Base-by-base conservation (phyloP, 176 grass and related monocot species). In the Puya raimondii region DNA sequence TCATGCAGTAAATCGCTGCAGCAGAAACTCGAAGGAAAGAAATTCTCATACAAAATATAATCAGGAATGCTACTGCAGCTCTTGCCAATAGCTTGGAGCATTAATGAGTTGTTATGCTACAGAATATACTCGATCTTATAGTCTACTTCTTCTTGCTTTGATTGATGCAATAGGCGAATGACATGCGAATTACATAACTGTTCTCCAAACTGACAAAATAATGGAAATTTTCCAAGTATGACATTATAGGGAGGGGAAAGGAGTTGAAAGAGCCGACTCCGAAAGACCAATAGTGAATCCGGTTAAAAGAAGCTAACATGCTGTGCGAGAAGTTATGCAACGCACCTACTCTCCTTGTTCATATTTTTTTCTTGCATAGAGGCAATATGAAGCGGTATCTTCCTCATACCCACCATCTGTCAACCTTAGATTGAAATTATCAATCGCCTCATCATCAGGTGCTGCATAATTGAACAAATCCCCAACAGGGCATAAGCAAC, bases 401-500 rank as follows among this genome's bases (percentile, higher is more conserved):
- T 90, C 82, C 71, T 92, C 86, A 29, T 90, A 97, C 83, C 82
- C 89, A 53, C 94, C 89, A 88, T 97, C 94, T 11, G 87, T 97
- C 64, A 92, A 71, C 76, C 87, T 90, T 58, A 76, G 66, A 14
- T 68, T 77, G 51, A 64, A 74, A 80, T 13, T 15, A 72, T 82
- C 66, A 65, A 72, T 16, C 48, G 59, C 70, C 48, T 68, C 75
- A 51, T 78, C 22, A 9, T 65, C 33, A 78, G 94, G 94, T 69
- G 87, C 89, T 20, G 82, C 94, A 80, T 93, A 97, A 83, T 97
- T 93, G 50, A 97, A 97, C 71, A 97, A 90, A 80, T 97, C 94
- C 71, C 89, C 89, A 63, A 97, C 64, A 69, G 87, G 94, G 64
- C 93, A 97, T 71, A 97, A 71, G 74, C 94, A 92, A 68, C 89